phyloP scores from a whole-genome alignment of 2,329 filamentous ascomycete species.

The Paecilomyces variotii region DNA sequence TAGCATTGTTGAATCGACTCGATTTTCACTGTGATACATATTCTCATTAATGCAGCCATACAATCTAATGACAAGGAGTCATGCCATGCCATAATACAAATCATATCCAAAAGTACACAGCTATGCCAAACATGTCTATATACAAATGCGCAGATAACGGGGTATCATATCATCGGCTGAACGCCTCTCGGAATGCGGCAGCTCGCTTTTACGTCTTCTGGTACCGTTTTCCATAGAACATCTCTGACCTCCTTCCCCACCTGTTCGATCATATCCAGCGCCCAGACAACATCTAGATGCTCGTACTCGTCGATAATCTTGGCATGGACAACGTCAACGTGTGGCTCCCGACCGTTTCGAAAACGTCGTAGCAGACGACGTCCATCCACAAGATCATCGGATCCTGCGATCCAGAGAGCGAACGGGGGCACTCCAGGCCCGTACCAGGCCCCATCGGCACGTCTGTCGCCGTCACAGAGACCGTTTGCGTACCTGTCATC shows the following conservation, averaged over 20 bases:
- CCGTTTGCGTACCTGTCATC: conserved; percentile 19
- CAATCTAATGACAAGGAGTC: neutral
- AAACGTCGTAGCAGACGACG: conserved; percentile 65
- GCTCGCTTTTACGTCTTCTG: conserved; percentile 44
- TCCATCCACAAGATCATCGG: conserved; percentile 79
- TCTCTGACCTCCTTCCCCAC: conserved; percentile 74
- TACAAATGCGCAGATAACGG: neutral
- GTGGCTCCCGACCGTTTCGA: conserved; percentile 67
- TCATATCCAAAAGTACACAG: neutral
- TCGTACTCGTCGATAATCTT: conserved; percentile 84
- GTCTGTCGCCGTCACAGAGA: conserved; percentile 5
- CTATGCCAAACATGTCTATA: neutral
- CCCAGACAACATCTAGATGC: conserved; percentile 92
- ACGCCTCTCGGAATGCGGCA: conserved; percentile 56
- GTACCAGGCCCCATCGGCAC: conserved; percentile 64
- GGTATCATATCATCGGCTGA: conserved; percentile 1
- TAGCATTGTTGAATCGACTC: too few species aligned
- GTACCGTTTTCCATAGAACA: conserved; percentile 72
- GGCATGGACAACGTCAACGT: conserved; percentile 70
- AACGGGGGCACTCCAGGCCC: conserved; percentile 70
- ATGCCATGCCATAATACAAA: neutral
- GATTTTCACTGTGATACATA: too few species aligned
- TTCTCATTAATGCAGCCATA: neutral
- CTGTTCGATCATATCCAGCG: conserved; percentile 76
- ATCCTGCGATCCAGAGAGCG: conserved; percentile 79